Base-by-base conservation (phyloP, 495 filamentous ascomycete genomes). In the Chaetomium fimeti region DNA sequence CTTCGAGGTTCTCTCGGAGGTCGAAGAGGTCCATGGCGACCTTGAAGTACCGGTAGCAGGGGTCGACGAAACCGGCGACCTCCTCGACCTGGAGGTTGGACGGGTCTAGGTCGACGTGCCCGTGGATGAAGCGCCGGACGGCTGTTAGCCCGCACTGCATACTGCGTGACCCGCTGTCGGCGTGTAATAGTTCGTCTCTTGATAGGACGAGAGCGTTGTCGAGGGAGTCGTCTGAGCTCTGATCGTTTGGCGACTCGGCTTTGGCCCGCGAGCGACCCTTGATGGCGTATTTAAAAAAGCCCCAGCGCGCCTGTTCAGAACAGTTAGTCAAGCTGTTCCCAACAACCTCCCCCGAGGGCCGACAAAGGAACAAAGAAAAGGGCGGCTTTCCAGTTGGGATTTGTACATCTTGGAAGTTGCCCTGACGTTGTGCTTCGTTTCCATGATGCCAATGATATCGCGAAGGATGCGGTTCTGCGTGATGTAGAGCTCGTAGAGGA, bases 351-450 rank as follows among this genome's bases (percentile, higher is more conserved):
- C 5, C 43, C 43, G 32, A 36, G 32, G 32, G 32, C 12, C 6
- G 32, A 1, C n/a, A n/a, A 32, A 36, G 12, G 32, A 36, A 36
- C 32, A 36, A 36, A 36, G 32, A 36, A 36, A 36, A 36, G 43
- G 43, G n/a, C 43, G 43, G 16, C 43, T 18, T 47, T 18, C 66
- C 29, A 75, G 69, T 38, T 75, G 73, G 56, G 71, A 72, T 38
- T 75, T 75, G 62, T 74, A 75, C 73, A 75, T 75, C 54, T 74
- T 75, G 8, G 72, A 75, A 67, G 73, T 75, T 12, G 70, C 73
- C 36, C 61, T 62, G 28, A 75, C 43, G 28, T 72, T 71, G 53
- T 74, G 62, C 5, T 53, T 66, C 5, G 55, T 54, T 15, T 74
- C 72, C 73, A 75, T 75, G 16, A 67, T 64, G 27, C 28, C 45